Conservation (phyloP, 176 grass and related monocot species). For the Carex kokanica region DNA sequence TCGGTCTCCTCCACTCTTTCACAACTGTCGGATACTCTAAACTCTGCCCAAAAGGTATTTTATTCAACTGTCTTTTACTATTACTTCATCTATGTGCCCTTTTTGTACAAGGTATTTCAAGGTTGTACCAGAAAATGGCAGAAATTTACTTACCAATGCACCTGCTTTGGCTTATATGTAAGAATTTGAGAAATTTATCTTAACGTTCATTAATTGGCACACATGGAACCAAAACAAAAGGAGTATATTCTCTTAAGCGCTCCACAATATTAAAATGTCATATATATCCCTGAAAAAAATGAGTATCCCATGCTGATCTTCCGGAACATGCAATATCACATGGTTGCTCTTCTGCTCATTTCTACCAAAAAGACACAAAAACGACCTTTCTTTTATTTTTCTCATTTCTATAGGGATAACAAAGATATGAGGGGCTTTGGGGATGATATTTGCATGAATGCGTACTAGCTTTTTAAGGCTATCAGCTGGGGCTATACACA, state of each 20-base stretch:
- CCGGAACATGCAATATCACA: not conserved
- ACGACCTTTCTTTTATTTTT: not conserved
- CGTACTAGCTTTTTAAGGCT: not conserved
- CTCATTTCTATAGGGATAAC: not conserved
- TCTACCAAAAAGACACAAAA: not conserved
- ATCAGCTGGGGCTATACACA: not conserved
- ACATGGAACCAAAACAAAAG: not conserved
- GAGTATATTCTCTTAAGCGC: not conserved
- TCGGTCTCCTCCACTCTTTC: conserved; percentile 73
- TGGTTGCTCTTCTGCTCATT: not conserved
- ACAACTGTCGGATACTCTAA: conserved; percentile 74
- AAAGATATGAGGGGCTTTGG: not conserved
- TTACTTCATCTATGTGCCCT: not conserved
- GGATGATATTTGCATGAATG: not conserved
- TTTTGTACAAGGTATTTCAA: not conserved
- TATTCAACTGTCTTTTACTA: not conserved
- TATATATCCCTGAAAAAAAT: not conserved
- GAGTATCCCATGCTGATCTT: not conserved
- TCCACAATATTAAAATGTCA: not conserved
- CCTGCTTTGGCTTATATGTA: not conserved
- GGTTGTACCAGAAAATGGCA: not conserved
- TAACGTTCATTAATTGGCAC: not conserved
- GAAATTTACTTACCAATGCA: not conserved
- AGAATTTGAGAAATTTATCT: not conserved
- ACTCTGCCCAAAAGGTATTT: conserved; percentile 65